Percentiles rank a stretch among this genome's conserved stretches.
Evolutionary conservation across 257 asterid genomes (phyloP).

Genomic region (Verbascum thapsus): DNA sequence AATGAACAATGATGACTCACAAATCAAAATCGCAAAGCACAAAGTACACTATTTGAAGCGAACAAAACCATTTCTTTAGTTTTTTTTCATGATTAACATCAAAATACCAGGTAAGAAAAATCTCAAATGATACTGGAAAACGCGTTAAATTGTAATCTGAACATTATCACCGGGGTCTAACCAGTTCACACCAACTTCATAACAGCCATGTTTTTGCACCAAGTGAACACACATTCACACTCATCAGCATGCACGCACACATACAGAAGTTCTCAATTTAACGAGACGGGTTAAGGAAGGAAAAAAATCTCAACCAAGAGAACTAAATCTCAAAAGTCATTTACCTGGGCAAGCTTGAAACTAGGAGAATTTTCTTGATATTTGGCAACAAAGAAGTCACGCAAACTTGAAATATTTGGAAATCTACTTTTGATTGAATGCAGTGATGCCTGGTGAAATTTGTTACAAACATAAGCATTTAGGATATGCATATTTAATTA

Average conservation of each 20-base stretch:
- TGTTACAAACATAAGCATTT: slow-evolving; percentile 14
- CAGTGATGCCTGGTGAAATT: slow-evolving; percentile 73
- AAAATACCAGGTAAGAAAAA: not conserved
- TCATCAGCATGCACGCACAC: not conserved
- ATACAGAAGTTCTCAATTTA: no score
- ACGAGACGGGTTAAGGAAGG: no score
- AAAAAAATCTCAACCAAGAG: slow-evolving; percentile 9
- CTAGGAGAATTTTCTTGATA: slow-evolving; percentile 85
- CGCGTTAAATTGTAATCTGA: not conserved
- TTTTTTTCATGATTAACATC: no score
- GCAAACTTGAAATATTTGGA: slow-evolving; percentile 80
- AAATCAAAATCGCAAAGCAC: no score
- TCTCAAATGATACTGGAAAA: not conserved
- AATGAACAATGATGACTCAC: not conserved
- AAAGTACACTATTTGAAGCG: no score
- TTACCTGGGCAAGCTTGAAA: slow-evolving; percentile 97
- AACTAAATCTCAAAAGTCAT: slow-evolving; percentile 1
- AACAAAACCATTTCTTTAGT: no score
- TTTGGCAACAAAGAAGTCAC: slow-evolving; percentile 90
- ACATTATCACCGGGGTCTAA: not conserved
- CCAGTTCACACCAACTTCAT: no score
- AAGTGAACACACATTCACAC: slow-evolving; percentile 11
- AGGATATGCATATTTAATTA: slow-evolving; percentile 18
- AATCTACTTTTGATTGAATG: slow-evolving; percentile 96
- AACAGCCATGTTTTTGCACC: not conserved